Base-by-base conservation (phyloP, 108 stramenopile species). In the Nitzschia inconspicua region DNA sequence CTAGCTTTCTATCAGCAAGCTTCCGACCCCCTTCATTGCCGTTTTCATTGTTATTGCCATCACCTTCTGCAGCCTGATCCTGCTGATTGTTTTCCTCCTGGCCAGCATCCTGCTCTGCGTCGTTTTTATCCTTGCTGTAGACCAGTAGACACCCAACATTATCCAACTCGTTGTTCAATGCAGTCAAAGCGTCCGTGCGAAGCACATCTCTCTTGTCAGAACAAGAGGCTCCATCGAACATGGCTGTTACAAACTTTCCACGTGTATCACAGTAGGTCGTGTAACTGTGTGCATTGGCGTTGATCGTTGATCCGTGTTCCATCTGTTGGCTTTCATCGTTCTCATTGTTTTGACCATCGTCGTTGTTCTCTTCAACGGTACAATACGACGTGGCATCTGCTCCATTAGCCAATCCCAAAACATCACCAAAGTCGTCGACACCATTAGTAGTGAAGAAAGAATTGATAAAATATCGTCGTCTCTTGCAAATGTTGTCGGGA, bases 401-500 rank as follows among this genome's bases (percentile, higher is more conserved):
- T 14, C 25, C 6, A 42, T 59, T 26, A 14, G 37, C 56, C 28
- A 60, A 24, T 37, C 58, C 58, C 49, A 68, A 14, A 22, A 48
- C 30, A 35, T 60, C 18, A 2, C 47, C 44, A 59, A 59, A 60
- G 31, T 40, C 42, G 20, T 68, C 58, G 5, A 68, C 49, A 6
- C 67, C 67, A 44, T 60, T 36, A 3, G 23, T 60, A 11, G 67
- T 42, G 60, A 78, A 78, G 62, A 78, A 82, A 0, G 76, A 67
- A 34, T 82, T 82, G 54, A 82, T 82, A 30, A 60, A 82, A 18
- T 53, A 66, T 1, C 44, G 20, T 30, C 44, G 46, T 32, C 51
- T 4, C 4, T 32, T 14, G 63, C 82, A 68, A 25, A 55, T 30
- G 27, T 48, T 36, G 7, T 32, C 13, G n/a, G 62, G 31, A 20